Evolutionary conservation across 176 grass and related monocot genomes (phyloP).

Genomic region (Carex cristatella): DNA sequence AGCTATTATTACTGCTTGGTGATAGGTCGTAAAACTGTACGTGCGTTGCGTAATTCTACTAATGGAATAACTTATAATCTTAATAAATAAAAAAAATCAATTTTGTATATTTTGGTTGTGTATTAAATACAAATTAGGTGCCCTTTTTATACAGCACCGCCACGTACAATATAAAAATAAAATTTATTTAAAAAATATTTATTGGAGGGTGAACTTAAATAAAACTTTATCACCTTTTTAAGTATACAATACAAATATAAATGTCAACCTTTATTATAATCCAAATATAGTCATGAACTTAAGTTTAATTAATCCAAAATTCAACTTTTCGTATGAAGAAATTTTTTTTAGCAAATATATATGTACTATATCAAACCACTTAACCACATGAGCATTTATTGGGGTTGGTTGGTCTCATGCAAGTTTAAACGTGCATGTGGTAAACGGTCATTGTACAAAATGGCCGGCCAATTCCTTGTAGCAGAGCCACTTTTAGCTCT

Average conservation of each 20-base stretch:
- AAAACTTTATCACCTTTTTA: too few relatives aligned
- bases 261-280: neutral
- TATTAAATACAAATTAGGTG: neutral
- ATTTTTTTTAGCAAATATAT: neutral
- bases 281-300: neutral
- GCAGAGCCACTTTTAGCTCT: slow-evolving; percentile 8
- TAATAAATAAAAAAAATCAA: neutral
- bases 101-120: neutral
- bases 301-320: neutral
- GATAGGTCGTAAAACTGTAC: neutral
- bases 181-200: too few relatives aligned
- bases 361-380: neutral
- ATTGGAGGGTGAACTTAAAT: too few relatives aligned
- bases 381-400: slow-evolving; percentile 22
- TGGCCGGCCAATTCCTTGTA: slow-evolving; percentile 20
- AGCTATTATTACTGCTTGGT: neutral
- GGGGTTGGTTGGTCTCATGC: slow-evolving; percentile 13
- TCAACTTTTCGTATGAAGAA: neutral
- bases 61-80: neutral
- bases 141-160: neutral
- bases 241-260: neutral
- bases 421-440: slow-evolving; percentile 13
- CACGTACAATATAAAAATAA: too few relatives aligned
- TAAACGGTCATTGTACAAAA: slow-evolving; percentile 22
- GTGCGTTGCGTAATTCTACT: neutral